A percentile compares a stretch with the other conserved stretches of the same genome.
Conservation (phyloP, 176 grass and related monocot species). For the Hordeum vulgare region MorexV3_pseudomolecules_assembly NC_058519.1:14358745-14359244, state of each 20-base stretch:
- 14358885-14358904: not conserved
- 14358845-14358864: not conserved
- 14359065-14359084: constrained; percentile 17
- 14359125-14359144: not conserved
- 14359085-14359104: constrained; percentile 26
- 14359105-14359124: constrained; percentile 28
- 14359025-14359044: not conserved
- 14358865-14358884: not conserved
- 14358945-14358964: not conserved
- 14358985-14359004: not conserved
- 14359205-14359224: not conserved
- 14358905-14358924: no score
- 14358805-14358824: constrained; percentile 24
- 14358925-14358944: no score
- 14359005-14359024: not conserved
- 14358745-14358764: constrained; percentile 31
- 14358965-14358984: constrained; percentile 26
- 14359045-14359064: not conserved
- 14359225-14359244: no score
- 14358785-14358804: not conserved
- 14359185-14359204: not conserved
- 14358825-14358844: constrained; percentile 28
- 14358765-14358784: constrained; percentile 12
- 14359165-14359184: not conserved
- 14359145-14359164: not conserved